phyloP scores from a whole-genome alignment of 2,329 filamentous ascomycete species.

The Aureobasidium lini region DNA sequence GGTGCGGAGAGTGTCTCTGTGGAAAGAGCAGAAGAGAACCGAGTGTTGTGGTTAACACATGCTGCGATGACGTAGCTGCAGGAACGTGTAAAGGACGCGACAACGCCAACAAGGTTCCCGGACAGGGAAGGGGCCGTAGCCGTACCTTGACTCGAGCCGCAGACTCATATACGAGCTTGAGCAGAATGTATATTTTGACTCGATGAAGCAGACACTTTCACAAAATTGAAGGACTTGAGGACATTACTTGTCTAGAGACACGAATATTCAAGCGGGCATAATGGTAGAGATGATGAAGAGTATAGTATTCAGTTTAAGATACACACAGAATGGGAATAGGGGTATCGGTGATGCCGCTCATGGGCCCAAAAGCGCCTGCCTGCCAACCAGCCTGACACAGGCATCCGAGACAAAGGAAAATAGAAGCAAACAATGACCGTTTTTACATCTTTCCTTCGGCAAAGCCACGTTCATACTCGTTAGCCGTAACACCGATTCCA shows the following conservation, averaged over 20 bases:
- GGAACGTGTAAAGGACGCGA: neutral
- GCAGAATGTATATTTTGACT: too few relatives aligned
- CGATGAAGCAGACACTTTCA: too few relatives aligned
- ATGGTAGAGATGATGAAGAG: neutral
- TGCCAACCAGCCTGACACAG: conserved; percentile 9
- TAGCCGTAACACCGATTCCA: conserved; percentile 21
- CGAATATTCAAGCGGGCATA: neutral
- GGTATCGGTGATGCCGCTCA: conserved; percentile 12
- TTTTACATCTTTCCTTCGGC: conserved; percentile 4
- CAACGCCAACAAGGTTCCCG: neutral
- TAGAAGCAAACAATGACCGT: neutral
- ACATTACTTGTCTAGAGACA: neutral
- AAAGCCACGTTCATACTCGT: conserved; percentile 24
- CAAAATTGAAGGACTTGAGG: neutral
- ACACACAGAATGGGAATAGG: conserved; percentile 10
- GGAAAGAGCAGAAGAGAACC: neutral
- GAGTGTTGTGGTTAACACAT: neutral
- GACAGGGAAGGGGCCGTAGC: neutral
- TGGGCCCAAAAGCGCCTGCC: conserved; percentile 9
- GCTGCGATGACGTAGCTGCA: neutral
- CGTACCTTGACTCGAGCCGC: neutral
- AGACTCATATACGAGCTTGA: neutral
- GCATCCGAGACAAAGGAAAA: conserved; percentile 9
- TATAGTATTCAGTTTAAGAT: neutral
- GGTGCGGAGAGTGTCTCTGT: neutral